These are phyloP conservation scores for Umbilicus rupestris DNA, from an alignment of 164 flowering plant species.

Conservation along the genomic window DNA sequence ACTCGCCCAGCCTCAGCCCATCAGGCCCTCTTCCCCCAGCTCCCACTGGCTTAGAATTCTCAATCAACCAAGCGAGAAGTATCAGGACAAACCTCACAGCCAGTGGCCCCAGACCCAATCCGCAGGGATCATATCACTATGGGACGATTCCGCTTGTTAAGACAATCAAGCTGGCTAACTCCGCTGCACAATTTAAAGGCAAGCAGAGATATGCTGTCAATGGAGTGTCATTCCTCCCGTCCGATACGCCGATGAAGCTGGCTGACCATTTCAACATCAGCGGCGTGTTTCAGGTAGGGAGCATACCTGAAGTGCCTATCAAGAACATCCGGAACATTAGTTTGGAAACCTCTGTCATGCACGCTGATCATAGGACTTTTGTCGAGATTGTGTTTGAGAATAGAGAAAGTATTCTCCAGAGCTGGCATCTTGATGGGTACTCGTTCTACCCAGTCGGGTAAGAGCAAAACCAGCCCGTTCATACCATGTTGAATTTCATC, in stretches of 20 bases:
- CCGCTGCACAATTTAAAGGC: constrained; percentile 49
- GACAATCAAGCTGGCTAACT: constrained; percentile 45
- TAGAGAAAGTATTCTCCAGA: constrained; percentile 54
- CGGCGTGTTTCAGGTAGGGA: constrained; percentile 45
- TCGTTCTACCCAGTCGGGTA: constrained; percentile 67
- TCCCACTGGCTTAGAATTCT: constrained; percentile 67
- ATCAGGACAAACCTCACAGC: constrained; percentile 64
- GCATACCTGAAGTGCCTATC: constrained; percentile 37
- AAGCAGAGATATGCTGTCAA: constrained; percentile 64
- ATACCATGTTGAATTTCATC: not conserved
- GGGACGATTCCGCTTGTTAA: constrained; percentile 39
- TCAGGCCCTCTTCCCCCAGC: constrained; percentile 74
- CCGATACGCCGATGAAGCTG: constrained; percentile 58
- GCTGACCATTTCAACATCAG: constrained; percentile 63
- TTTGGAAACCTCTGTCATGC: constrained; percentile 46
- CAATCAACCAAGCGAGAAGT: constrained; percentile 70
- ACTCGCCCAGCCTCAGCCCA: constrained; percentile 31
- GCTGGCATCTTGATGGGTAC: constrained; percentile 64
- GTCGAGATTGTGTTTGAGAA: constrained; percentile 64
- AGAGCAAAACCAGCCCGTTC: not conserved
- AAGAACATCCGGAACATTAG: constrained; percentile 22
- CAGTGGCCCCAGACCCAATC: constrained; percentile 69
- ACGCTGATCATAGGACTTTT: constrained; percentile 34
- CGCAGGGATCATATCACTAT: constrained; percentile 72
- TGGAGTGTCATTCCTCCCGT: constrained; percentile 38